phyloP scores from a whole-genome alignment of 805 yeast genomes.

The Priceomyces haplophilus region DNA sequence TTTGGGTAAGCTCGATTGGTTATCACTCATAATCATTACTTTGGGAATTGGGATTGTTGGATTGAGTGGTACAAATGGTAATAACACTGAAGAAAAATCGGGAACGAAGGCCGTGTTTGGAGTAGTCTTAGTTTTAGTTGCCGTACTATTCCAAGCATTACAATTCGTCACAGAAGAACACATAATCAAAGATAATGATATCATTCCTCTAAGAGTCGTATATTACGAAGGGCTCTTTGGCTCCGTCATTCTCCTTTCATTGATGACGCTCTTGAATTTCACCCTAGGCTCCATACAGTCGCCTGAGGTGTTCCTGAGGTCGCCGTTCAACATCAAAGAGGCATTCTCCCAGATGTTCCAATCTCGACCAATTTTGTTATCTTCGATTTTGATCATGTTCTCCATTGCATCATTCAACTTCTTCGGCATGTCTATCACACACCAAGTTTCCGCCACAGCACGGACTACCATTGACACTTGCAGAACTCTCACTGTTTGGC shows the following conservation, averaged over 20 bases:
- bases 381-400: constrained; percentile 65
- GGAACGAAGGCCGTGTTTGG: constrained; percentile 46
- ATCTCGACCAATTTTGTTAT: constrained; percentile 40
- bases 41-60: constrained; percentile 74
- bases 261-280: constrained; percentile 44
- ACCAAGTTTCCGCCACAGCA: constrained; percentile 66
- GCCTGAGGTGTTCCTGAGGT: constrained; percentile 37
- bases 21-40: constrained; percentile 58
- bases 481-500: constrained; percentile 73
- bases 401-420: constrained; percentile 71
- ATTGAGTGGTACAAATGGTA: constrained; percentile 52
- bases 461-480: constrained; percentile 78
- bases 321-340: constrained; percentile 54
- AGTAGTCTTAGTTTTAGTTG: constrained; percentile 53
- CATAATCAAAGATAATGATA: constrained; percentile 48
- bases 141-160: constrained; percentile 65
- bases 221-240: constrained; percentile 78
- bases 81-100: constrained; percentile 13
- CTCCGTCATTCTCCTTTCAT: constrained; percentile 38
- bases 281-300: constrained; percentile 32
- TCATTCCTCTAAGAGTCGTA: constrained; percentile 63
- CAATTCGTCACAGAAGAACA: constrained; percentile 81
- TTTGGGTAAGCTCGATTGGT: constrained; percentile 65
- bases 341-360: constrained; percentile 49
- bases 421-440: constrained; percentile 69